Conservation (phyloP, 2,329 filamentous ascomycete genomes). For the Arachnopeziza araneosa region DNA sequence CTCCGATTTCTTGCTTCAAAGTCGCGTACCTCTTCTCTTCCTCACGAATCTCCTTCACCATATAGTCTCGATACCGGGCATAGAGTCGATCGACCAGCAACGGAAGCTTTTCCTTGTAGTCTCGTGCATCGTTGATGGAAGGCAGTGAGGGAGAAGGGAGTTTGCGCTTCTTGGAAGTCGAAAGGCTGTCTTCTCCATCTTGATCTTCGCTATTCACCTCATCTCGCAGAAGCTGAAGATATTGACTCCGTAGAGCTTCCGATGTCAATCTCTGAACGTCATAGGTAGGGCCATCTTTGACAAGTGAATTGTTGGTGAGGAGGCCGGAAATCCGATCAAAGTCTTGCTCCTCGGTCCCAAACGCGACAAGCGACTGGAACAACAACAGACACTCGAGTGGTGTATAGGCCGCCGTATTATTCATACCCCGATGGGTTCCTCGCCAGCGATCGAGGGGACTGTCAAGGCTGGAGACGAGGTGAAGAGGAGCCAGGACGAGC, state of each 20-base stretch:
- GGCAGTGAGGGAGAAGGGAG: constrained; percentile 58
- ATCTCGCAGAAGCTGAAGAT: constrained; percentile 69
- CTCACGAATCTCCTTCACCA: constrained; percentile 64
- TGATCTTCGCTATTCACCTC: constrained; percentile 53
- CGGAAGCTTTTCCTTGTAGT: constrained; percentile 62
- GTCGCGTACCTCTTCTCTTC: constrained; percentile 64
- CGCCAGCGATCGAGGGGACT: constrained; percentile 51
- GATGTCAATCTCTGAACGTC: constrained; percentile 69
- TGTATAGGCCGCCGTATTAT: constrained; percentile 61
- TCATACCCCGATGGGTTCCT: constrained; percentile 52
- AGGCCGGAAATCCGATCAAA: constrained; percentile 70
- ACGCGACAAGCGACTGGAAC: constrained; percentile 69
- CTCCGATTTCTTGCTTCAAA: constrained; percentile 61
- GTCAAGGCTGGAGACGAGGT: constrained; percentile 47
- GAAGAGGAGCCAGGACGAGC: constrained; percentile 48
- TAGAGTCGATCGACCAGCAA: constrained; percentile 69
- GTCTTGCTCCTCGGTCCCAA: constrained; percentile 58
- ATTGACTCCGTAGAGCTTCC: constrained; percentile 73
- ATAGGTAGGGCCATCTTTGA: constrained; percentile 65
- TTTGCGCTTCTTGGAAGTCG: constrained; percentile 69
- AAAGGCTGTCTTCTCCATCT: constrained; percentile 30
- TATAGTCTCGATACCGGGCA: constrained; percentile 63
- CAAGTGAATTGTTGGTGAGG: constrained; percentile 66
- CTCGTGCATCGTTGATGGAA: constrained; percentile 59
- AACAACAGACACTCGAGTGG: constrained; percentile 81